phyloP scores from a whole-genome alignment of 2,329 filamentous ascomycete species.

The Penicillium psychrosexuale region DNA sequence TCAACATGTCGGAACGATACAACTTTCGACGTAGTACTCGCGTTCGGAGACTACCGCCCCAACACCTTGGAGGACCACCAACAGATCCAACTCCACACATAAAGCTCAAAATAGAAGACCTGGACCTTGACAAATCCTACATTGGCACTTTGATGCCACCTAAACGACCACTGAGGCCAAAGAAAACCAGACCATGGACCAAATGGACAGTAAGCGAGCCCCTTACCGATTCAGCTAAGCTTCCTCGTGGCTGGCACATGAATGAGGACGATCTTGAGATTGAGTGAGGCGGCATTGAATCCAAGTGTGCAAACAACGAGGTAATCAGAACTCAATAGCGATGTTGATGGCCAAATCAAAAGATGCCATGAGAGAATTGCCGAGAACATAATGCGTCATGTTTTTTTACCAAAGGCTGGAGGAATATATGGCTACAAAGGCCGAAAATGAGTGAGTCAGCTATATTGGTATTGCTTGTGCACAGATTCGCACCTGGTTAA shows the following conservation, averaged over 20 bases:
- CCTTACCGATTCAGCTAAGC: not conserved
- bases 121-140: slow-evolving; percentile 1
- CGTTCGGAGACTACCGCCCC: not conserved
- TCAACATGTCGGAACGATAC: not conserved
- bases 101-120: not conserved
- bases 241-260: slow-evolving; percentile 1
- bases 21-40: not conserved
- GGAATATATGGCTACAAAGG: not conserved
- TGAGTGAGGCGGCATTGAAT: not conserved
- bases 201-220: not conserved
- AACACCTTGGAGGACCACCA: not conserved
- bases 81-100: not conserved
- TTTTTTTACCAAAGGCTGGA: not conserved
- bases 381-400: not conserved
- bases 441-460: not conserved
- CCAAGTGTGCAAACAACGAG: not conserved
- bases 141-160: not conserved
- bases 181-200: not conserved
- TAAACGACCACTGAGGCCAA: not conserved
- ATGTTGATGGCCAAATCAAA: slow-evolving; percentile 1
- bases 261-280: slow-evolving; percentile 1
- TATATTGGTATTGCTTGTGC: not conserved
- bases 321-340: not conserved
- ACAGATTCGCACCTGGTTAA: not conserved
- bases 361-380: slow-evolving; percentile 5